phyloP scores from a whole-genome alignment of 257 asterid species.

The Fraxinus americana region DNA sequence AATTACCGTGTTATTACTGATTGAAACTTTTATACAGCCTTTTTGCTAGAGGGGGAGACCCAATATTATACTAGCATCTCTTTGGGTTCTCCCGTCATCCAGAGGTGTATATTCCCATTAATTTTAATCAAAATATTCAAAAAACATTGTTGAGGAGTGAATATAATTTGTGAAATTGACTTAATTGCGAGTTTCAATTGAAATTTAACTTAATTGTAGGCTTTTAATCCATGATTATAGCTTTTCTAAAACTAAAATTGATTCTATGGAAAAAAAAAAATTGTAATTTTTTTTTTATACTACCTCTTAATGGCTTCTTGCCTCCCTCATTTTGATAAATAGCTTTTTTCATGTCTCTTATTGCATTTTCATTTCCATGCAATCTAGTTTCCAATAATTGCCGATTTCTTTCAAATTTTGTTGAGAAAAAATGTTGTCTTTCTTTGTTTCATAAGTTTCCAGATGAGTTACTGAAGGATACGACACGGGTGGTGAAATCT shows the following conservation, averaged over 20 bases:
- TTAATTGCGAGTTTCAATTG: neutral
- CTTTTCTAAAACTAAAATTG: neutral
- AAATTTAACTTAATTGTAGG: neutral
- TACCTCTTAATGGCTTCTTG: neutral
- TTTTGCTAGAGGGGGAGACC: neutral
- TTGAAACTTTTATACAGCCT: too few relatives aligned
- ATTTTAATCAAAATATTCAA: too few relatives aligned
- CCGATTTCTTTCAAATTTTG: neutral
- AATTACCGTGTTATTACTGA: neutral
- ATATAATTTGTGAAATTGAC: too few relatives aligned
- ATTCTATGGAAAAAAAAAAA: too few relatives aligned
- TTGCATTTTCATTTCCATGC: neutral
- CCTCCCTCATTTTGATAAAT: neutral
- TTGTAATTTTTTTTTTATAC: neutral
- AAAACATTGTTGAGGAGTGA: neutral
- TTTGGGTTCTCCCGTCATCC: neutral
- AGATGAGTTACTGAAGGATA: constrained; percentile 73
- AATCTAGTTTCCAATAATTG: neutral
- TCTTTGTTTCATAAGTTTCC: constrained; percentile 55
- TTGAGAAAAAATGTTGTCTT: constrained; percentile 8
- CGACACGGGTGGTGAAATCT: constrained; percentile 57
- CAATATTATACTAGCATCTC: neutral
- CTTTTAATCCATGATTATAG: neutral
- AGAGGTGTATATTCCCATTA: neutral
- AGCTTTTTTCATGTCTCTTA: neutral